Base-by-base conservation (phyloP, 306 rosid genomes). In the Coriaria nepalensis region DNA sequence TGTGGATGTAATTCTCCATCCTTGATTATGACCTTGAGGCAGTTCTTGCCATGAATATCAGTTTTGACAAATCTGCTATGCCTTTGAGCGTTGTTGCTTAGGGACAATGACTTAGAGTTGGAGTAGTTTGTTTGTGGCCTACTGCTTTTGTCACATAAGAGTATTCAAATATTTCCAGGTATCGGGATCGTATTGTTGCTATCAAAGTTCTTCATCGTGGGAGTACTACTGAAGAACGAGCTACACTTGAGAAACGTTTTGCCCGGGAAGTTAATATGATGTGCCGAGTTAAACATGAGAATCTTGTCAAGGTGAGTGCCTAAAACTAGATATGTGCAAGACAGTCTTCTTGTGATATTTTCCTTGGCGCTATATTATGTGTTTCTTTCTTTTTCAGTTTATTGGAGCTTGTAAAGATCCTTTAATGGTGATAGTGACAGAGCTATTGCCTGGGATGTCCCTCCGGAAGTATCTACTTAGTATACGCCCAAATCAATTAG, bases 201-300 rank as follows among this genome's bases (percentile, higher is more conserved):
- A 65, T 77, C 37, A 72, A 77, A 58, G 58, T 77, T 42, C 62
- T 69, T 46, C 60, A 64, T 32, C 62, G 55, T 62, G 83, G 83
- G 33, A 71, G 66, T 45, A 65, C 69, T 6, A 78, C 71, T 10
- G 83, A 65, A 61, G 71, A 68, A 44, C 68, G 72, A 62, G 63
- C 76, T 40, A 66, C 66, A 68, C 65, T 60, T 29, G 95, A 81
- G 75, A 82, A 71, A 8, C 81, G 97, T 60, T 90, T 84, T 65
- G 84, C 53, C 4, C 75, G 95, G 58, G 97, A 90, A 62, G 86
- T 84, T 68, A 78, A 83, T 4, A 84, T 90, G 97, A 43, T 84
- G 50, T 78, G 95, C 9, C 84, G 56, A 77, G 97, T 90, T 68
- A 93, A 81, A 39, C 97, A 90, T 77, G 81, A 77, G 52, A 84